Evolutionary conservation across 768 basidiomycete species (phyloP).

Genomic region (Termitomyces sp.): DNA sequence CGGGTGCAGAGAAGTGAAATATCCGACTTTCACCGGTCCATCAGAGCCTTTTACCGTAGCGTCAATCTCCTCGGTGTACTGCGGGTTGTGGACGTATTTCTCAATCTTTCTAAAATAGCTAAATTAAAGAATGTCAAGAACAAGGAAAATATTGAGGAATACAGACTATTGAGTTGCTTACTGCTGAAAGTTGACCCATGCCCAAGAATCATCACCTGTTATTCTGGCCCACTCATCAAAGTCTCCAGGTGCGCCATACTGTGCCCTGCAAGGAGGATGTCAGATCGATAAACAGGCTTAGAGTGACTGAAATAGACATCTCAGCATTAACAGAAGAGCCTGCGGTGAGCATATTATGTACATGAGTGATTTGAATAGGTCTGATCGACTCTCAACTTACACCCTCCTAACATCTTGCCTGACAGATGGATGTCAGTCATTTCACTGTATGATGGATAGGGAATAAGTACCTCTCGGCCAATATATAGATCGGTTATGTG

Average conservation of each 20-base stretch:
- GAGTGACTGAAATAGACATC: constrained; percentile 24
- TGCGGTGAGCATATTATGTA: constrained; percentile 13
- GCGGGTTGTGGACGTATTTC: constrained; percentile 40
- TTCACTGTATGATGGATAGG: background rate
- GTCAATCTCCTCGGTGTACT: constrained; percentile 47
- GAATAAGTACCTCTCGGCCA: constrained; percentile 59
- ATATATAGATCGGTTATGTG: constrained; percentile 39
- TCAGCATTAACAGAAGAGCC: constrained; percentile 64
- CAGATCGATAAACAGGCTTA: background rate
- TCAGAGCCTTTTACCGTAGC: constrained; percentile 34
- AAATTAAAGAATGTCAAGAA: background rate
- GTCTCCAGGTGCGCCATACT: constrained; percentile 62
- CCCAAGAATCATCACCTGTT: constrained; percentile 52
- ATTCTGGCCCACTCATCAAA: constrained; percentile 62
- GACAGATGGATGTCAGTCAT: background rate
- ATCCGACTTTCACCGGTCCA: constrained; percentile 53
- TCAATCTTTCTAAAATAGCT: constrained; percentile 68
- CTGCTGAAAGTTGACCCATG: constrained; percentile 50
- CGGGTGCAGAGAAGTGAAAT: constrained; percentile 35
- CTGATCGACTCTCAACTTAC: constrained; percentile 31
- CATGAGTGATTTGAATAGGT: background rate
- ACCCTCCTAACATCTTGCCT: constrained; percentile 72
- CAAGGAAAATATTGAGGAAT: background rate
- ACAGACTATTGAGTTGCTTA: constrained; percentile 15
- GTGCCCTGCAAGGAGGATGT: constrained; percentile 34